A percentile compares a stretch with the other conserved stretches of the same genome.
Evolutionary conservation across 2,329 filamentous ascomycete species (phyloP).

Genomic region (Pseudocercospora eumusae): DNA sequence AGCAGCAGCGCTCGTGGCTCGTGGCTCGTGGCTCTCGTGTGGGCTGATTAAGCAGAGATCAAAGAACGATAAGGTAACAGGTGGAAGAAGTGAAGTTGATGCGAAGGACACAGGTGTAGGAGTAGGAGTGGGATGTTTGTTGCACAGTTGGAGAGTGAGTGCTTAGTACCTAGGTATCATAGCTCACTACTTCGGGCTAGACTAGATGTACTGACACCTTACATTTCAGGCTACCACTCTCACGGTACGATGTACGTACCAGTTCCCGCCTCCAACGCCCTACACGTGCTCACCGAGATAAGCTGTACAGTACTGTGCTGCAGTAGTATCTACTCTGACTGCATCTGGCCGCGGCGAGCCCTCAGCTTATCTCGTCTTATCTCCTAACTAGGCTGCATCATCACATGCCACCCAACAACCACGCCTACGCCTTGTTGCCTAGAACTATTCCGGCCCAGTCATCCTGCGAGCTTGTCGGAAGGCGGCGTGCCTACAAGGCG

Average conservation of each 20-base stretch:
- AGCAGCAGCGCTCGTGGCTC: not conserved
- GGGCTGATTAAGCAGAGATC: not conserved
- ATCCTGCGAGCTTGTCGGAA: constrained; percentile 1
- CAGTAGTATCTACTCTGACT: not conserved
- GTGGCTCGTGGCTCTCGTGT: too few relatives aligned
- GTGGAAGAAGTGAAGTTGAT: not conserved
- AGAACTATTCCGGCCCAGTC: not conserved
- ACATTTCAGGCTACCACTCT: not conserved
- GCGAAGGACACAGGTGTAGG: too few relatives aligned
- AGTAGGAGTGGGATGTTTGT: too few relatives aligned
- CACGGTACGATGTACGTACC: constrained; percentile 1
- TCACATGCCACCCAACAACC: constrained; percentile 9
- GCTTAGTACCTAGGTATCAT: too few relatives aligned
- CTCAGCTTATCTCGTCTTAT: constrained; percentile 1
- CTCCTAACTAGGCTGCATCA: not conserved
- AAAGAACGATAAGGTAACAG: not conserved
- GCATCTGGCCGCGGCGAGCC: not conserved
- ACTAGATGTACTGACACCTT: not conserved
- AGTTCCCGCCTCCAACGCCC: not conserved
- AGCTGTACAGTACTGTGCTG: constrained; percentile 6
- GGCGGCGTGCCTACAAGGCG: not conserved
- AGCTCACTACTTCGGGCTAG: not conserved
- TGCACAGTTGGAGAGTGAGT: too few relatives aligned
- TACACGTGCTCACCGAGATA: not conserved
- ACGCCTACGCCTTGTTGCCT: not conserved